Evolutionary conservation across 192 early-diverging fungal genomes (phyloP), one percentile per base, ranked within the genome.

Genomic region (Coemansia sp.): DNA sequence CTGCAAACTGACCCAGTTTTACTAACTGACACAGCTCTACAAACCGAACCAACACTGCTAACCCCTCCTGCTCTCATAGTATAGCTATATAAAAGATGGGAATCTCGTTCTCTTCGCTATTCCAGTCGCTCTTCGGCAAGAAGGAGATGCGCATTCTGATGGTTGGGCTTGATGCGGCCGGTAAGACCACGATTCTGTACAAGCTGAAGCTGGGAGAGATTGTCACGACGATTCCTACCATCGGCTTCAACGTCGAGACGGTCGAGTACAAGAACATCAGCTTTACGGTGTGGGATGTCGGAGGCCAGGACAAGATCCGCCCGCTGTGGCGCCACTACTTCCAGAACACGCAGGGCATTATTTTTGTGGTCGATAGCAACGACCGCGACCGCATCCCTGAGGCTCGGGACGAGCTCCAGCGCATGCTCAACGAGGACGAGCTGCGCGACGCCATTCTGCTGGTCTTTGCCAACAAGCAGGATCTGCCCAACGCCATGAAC

Each of bases 321-420:
- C 97, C 97, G 4, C 97, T 96, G 77, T 98, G 97, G 97, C 86
- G 97, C 71, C 96, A 93, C 85, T 98, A 98, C 83, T 98, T 96
- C 72, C 88, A 91, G 63, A 97, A 97, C 82, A 97, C 95, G n/a
- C 93, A 97, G 71, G 95, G 94, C 15, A 89, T 98, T 24, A 96
- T 98, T 61, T 98, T 96, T 69, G 95, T 98, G 34, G 93, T 98
- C 6, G 97, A 98, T 78, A 91, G 88, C 66, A 85, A 87, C 25
- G 97, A 98, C 69, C 83, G 88, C 52, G 94, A 96, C 52, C 86
- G 97, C 47, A 87, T 98, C 70, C 82, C 83, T 34, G 91, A 89
- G 28, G 86, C 89, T 51, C 87, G 90, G 55, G 93, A 96, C 57
- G 97, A 98, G 73, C 80, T 98, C 66, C 84, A 88, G 63, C 82